phyloP scores from a whole-genome alignment of 805 yeast species.

The Saccharomycopsis oosterbeekiorum region DNA sequence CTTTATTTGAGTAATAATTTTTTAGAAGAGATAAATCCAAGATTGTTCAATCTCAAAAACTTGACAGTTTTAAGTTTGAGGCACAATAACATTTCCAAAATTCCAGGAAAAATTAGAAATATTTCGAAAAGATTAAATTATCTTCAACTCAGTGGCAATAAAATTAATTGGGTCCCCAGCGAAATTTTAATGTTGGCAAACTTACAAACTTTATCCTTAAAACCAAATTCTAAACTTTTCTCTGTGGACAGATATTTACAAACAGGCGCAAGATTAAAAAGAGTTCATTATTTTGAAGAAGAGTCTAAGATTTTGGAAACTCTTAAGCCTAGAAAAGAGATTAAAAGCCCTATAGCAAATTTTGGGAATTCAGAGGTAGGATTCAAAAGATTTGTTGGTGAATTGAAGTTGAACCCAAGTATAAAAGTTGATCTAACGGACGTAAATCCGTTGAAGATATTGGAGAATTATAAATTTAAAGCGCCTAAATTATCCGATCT shows the following conservation, averaged over 20 bases:
- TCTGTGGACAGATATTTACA: slow-evolving; percentile 5
- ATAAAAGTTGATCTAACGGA: not conserved
- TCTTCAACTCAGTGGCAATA: slow-evolving; percentile 15
- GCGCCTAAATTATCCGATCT: slow-evolving; percentile 14
- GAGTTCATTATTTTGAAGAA: not conserved
- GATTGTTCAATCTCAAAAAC: slow-evolving; percentile 14
- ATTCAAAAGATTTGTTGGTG: slow-evolving; percentile 7
- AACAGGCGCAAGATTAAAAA: not conserved
- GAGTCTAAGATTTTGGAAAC: not conserved
- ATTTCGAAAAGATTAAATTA: slow-evolving; percentile 7
- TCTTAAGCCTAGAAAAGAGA: not conserved
- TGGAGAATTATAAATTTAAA: not conserved
- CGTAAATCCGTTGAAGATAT: not conserved
- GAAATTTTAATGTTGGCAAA: slow-evolving; percentile 10
- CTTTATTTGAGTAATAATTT: slow-evolving; percentile 14
- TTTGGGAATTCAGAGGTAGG: slow-evolving; percentile 4
- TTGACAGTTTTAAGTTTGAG: slow-evolving; percentile 15
- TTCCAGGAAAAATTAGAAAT: slow-evolving; percentile 17
- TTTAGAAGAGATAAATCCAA: slow-evolving; percentile 12
- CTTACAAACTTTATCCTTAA: slow-evolving; percentile 13
- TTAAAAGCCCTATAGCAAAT: not conserved
- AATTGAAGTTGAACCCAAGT: slow-evolving; percentile 5
- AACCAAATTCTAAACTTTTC: slow-evolving; percentile 15
- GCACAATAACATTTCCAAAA: slow-evolving; percentile 7
- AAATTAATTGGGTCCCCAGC: slow-evolving; percentile 8